phyloP scores from a whole-genome alignment of 805 yeast genomes.

The Suhomyces sp. region DNA sequence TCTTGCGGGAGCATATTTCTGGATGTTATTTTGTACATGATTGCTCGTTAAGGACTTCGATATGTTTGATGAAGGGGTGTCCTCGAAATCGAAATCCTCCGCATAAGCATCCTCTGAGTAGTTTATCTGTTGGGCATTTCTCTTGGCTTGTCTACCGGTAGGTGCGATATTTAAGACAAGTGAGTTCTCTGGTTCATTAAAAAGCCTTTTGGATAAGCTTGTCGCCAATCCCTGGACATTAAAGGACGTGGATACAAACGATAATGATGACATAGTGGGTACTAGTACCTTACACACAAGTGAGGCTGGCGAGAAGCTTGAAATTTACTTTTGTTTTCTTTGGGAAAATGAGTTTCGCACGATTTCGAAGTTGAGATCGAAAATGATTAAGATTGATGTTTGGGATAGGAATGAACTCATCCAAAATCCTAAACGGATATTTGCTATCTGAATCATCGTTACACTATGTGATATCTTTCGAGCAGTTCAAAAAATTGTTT shows the following conservation, averaged over 20 bases:
- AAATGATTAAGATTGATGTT: neutral
- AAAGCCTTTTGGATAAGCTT: slow-evolving; percentile 65
- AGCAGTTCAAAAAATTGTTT: slow-evolving; percentile 17
- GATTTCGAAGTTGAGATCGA: neutral
- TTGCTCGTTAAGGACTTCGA: slow-evolving; percentile 14
- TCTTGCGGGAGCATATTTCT: slow-evolving; percentile 26
- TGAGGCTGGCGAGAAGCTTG: neutral
- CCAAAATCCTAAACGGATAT: slow-evolving; percentile 17
- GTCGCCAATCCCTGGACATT: slow-evolving; percentile 80
- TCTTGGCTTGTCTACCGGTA: slow-evolving; percentile 73
- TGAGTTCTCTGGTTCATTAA: slow-evolving; percentile 67
- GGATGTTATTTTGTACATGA: slow-evolving; percentile 36
- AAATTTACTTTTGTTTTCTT: neutral
- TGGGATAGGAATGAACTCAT: slow-evolving; percentile 18
- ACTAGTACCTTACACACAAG: neutral
- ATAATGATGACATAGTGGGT: slow-evolving; percentile 10
- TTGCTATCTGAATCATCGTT: slow-evolving; percentile 16
- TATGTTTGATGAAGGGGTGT: slow-evolving; percentile 16
- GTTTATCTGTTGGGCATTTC: slow-evolving; percentile 67
- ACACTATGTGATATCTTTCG: slow-evolving; percentile 15
- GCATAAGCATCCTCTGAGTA: slow-evolving; percentile 49
- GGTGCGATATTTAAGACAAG: slow-evolving; percentile 64
- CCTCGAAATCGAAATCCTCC: slow-evolving; percentile 28
- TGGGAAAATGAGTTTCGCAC: neutral
- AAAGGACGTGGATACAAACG: slow-evolving; percentile 21